Percentiles rank a stretch among this genome's conserved stretches.
phyloP scores from a whole-genome alignment of 148 eudicot species.

The Rhododendron vialii region DNA sequence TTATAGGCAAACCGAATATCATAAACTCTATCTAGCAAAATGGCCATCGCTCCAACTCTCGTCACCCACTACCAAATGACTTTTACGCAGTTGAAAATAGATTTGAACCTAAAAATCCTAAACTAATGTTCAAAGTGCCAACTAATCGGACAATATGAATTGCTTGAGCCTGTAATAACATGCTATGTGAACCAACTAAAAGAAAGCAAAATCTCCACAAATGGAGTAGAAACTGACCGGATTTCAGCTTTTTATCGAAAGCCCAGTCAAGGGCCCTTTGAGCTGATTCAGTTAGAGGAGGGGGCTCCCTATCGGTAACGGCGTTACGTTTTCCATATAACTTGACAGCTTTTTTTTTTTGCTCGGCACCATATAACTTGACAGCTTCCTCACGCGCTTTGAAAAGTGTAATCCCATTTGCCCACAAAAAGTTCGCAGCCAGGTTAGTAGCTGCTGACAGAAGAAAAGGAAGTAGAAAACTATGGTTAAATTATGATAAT shows the following conservation, averaged over 20 bases:
- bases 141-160: not conserved
- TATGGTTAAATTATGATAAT: not conserved
- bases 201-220: not conserved
- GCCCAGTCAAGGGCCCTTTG: conserved; percentile 77
- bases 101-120: not conserved
- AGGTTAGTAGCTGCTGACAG: conserved; percentile 53
- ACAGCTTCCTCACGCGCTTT: conserved; percentile 67
- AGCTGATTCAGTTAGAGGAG: conserved; percentile 69
- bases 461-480: not conserved
- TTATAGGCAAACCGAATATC: not conserved
- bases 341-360: conserved; percentile 16
- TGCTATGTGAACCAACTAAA: not conserved
- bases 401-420: conserved; percentile 61
- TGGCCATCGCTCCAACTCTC: not conserved
- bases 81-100: not conserved
- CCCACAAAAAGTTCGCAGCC: conserved; percentile 59
- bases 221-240: conserved; percentile 36
- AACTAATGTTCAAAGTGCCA: not conserved
- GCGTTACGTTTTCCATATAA: conserved; percentile 51
- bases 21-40: not conserved
- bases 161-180: not conserved
- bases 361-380: conserved; percentile 13
- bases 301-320: conserved; percentile 51
- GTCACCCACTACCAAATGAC: not conserved
- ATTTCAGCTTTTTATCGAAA: conserved; percentile 51